Percentiles rank a stretch among this genome's conserved stretches.
phyloP scores from a whole-genome alignment of 805 yeast genomes.

The Dipodascopsis uninucleata region DNA sequence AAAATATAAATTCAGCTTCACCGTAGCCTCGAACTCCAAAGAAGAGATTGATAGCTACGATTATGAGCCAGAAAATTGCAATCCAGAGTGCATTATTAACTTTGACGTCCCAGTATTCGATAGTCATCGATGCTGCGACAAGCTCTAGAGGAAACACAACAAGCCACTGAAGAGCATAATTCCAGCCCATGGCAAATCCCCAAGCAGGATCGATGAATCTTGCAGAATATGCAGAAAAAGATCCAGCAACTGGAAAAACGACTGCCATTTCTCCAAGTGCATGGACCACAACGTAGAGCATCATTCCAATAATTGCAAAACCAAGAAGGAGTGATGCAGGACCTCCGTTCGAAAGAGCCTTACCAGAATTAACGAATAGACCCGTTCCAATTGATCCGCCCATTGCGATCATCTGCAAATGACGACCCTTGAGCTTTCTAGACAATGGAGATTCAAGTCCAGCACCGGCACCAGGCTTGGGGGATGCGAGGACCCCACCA shows the following conservation, averaged over 20 bases:
- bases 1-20: slow-evolving; percentile 64
- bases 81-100: slow-evolving; percentile 57
- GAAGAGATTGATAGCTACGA: slow-evolving; percentile 47
- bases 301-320: slow-evolving; percentile 47
- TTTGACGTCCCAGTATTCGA: slow-evolving; percentile 49
- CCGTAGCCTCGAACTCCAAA: slow-evolving; percentile 60
- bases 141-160: slow-evolving; percentile 64
- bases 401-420: slow-evolving; percentile 61
- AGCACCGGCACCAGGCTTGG: slow-evolving; percentile 38
- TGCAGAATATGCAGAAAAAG: slow-evolving; percentile 57
- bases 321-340: slow-evolving; percentile 52
- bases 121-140: slow-evolving; percentile 57
- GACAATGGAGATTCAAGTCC: slow-evolving; percentile 58
- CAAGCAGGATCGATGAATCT: slow-evolving; percentile 63
- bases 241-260: slow-evolving; percentile 60
- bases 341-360: slow-evolving; percentile 48
- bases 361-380: slow-evolving; percentile 42
- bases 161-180: slow-evolving; percentile 62
- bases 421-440: slow-evolving; percentile 40
- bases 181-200: slow-evolving; percentile 73
- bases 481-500: no score
- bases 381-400: slow-evolving; percentile 87
- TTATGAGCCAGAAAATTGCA: slow-evolving; percentile 51
- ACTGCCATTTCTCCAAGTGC: slow-evolving; percentile 62
- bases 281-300: slow-evolving; percentile 53